Evolutionary conservation across 441 rosid genomes (phyloP), one percentile per base, ranked within the genome.

Genomic region (Bruguiera hainesii): DNA sequence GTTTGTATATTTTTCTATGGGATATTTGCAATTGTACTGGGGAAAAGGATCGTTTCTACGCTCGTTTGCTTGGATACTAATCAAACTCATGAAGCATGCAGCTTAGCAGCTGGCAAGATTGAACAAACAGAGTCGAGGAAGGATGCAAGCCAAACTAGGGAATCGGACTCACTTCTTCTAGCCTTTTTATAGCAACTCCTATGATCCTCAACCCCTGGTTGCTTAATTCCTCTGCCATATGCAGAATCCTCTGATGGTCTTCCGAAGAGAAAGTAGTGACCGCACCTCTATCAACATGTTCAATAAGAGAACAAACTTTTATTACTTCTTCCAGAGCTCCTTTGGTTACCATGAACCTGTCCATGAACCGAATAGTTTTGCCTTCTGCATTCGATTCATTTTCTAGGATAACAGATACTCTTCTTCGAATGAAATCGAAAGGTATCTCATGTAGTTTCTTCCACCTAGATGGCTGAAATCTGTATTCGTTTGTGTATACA

Each of bases 271-370:
- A 67, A 61, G 68, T n/a, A 35, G 58, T 68, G 11, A 73, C 39
- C 18, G 61, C 51, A 63, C 82, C 78, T 33, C 29, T 65, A 63
- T 76, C 85, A 20, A 69, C 46, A 52, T 70, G 62, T n/a, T 84
- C 88, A 46, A 84, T 76, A 66, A 76, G 79, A 23, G 88, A 80
- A 69, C 91, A 88, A 55, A 86, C 85, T 74, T 81, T 84, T 68
- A 83, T 63, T 57, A 88, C 84, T 70, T 88, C 89, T 83, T 88
- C 89, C 66, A 86, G 59, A 56, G 95, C 95, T 61, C 95, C 91
- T 78, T 88, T 86, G 20, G 89, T 84, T 50, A 83, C 68, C 76
- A 86, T 75, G 74, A 75, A 63, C 67, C 78, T 76, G 15, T 76
- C 76, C 8, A 33, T 29, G 57, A 70, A 46, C 57, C 68, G 73